Percentiles rank a stretch among this genome's conserved stretches.
phyloP scores from a whole-genome alignment of 148 eudicot genomes.

The Heliosperma pusillum region DNA sequence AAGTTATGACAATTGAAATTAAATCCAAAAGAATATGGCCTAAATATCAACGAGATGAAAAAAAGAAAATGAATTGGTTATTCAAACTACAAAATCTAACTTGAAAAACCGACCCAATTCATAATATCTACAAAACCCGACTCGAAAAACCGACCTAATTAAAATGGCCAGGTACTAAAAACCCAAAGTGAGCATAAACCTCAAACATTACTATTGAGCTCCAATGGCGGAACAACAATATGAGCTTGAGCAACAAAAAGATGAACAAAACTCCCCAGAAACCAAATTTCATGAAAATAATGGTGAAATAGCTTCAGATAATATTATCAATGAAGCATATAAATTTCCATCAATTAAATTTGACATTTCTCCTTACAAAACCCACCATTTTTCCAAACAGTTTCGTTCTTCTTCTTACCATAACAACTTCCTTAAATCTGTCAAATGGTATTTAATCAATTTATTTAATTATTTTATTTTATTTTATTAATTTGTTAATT shows the following conservation, averaged over 20 bases:
- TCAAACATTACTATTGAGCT: neutral
- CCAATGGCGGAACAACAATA: conserved; percentile 35
- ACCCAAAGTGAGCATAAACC: neutral
- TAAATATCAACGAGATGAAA: no score
- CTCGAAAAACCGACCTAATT: no score
- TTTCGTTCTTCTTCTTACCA: conserved; percentile 61
- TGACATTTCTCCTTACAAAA: conserved; percentile 53
- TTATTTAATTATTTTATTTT: neutral
- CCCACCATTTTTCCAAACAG: conserved; percentile 68
- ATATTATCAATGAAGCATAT: conserved; percentile 24
- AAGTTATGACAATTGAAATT: no score
- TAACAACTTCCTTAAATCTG: conserved; percentile 80
- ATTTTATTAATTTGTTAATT: neutral
- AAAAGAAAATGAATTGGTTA: no score
- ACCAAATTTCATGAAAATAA: conserved; percentile 16
- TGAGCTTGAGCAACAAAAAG: conserved; percentile 10
- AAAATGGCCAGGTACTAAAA: neutral
- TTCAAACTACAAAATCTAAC: no score
- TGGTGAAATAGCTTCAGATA: conserved; percentile 10
- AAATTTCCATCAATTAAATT: conserved; percentile 56
- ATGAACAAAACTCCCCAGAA: conserved; percentile 1
- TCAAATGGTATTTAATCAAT: conserved; percentile 50
- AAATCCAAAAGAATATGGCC: no score
- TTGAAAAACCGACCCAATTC: no score
- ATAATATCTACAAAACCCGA: no score